These are phyloP conservation scores for Helichrysum umbraculigerum DNA, from an alignment of 129 eudicot genomes.

Conservation along the genomic window DNA sequence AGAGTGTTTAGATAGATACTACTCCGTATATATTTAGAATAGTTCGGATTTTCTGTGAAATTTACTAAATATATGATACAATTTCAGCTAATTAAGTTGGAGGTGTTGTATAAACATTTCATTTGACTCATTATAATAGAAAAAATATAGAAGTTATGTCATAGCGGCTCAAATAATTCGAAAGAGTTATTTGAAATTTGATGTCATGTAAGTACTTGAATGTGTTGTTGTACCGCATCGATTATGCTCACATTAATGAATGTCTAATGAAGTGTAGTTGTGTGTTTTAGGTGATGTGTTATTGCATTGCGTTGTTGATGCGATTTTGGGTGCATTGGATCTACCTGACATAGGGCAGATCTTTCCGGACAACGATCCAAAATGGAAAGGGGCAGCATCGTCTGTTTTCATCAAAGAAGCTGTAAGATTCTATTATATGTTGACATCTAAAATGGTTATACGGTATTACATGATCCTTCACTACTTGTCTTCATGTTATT, in stretches of 20 bases:
- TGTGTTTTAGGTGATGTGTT: slow-evolving; percentile 81
- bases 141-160: no score
- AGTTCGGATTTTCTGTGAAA: background rate
- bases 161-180: slow-evolving; percentile 5
- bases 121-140: no score
- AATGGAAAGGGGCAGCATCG: slow-evolving; percentile 99
- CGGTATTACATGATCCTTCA: no score
- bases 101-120: slow-evolving; percentile 21
- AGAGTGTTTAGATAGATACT: slow-evolving; percentile 2
- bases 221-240: background rate
- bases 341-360: slow-evolving; percentile 98
- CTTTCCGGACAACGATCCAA: slow-evolving; percentile 94
- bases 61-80: background rate
- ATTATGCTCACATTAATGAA: background rate
- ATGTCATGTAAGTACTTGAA: background rate
- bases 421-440: slow-evolving; percentile 44
- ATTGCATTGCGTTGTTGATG: slow-evolving; percentile 98
- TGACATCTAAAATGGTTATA: background rate
- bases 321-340: slow-evolving; percentile 98
- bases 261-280: slow-evolving; percentile 15
- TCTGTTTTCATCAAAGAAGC: slow-evolving; percentile 96
- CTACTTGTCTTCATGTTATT: no score
- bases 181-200: background rate
- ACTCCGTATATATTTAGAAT: background rate
- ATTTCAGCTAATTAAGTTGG: background rate